phyloP scores from a whole-genome alignment of 495 filamentous ascomycete species.

The Penicillium samsonianum region DNA sequence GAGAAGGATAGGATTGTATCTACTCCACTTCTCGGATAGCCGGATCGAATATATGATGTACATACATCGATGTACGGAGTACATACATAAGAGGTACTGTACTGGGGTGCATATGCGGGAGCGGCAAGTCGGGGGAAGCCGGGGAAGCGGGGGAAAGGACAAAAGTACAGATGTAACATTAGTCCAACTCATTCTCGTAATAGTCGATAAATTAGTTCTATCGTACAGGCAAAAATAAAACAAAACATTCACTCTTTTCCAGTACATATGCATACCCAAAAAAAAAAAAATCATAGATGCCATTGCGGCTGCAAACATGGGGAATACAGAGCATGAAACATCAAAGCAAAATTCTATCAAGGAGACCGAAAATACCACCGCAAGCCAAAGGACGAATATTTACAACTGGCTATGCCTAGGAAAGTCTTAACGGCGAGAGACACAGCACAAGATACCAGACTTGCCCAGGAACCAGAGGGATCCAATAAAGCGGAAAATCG shows the following conservation, averaged over 20 bases:
- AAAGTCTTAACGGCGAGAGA: conserved; percentile 59
- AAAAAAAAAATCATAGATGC: conserved; percentile 1
- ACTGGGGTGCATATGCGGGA: conserved; percentile 1
- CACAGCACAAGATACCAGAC: conserved; percentile 90
- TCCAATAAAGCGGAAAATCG: conserved; percentile 82
- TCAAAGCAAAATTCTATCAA: conserved; percentile 1
- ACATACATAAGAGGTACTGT: no score
- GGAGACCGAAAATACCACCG: background rate
- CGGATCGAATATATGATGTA: background rate
- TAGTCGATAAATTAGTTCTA: conserved; percentile 10
- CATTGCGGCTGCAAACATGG: conserved; percentile 14
- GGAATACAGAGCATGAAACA: conserved; percentile 6
- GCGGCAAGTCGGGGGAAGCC: background rate
- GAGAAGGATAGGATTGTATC: background rate
- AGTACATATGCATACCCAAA: conserved; percentile 6
- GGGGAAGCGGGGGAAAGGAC: background rate
- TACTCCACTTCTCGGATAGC: background rate
- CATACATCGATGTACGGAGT: no score
- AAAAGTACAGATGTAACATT: background rate
- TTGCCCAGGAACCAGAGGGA: conserved; percentile 87
- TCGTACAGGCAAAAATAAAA: conserved; percentile 4
- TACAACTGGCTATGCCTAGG: conserved; percentile 16
- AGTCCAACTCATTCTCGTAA: background rate
- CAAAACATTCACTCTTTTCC: conserved; percentile 1
- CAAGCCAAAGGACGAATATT: conserved; percentile 16